Conservation (phyloP, 169 alveolate species). For the Babesia sp. region DNA sequence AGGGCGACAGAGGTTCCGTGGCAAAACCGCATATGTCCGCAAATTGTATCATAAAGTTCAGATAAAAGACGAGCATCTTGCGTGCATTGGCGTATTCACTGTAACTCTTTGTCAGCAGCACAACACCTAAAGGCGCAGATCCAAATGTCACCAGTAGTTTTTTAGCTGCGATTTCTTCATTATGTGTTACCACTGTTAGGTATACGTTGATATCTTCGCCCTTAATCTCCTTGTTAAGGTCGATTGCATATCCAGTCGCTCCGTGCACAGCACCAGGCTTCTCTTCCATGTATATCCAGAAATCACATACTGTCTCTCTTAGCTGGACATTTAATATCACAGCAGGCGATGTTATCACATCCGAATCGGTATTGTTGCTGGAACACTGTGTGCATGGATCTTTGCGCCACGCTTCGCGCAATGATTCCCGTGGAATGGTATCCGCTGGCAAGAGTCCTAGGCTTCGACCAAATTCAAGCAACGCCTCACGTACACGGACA, state of each 20-base stretch:
- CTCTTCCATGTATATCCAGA: conserved; percentile 22
- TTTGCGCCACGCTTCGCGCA: neutral
- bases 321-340: neutral
- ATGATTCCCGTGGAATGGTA: neutral
- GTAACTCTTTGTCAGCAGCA: neutral
- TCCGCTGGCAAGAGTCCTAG: neutral
- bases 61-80: neutral
- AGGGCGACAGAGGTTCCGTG: neutral
- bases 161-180: neutral
- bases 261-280: conserved; percentile 17
- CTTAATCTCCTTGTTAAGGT: neutral
- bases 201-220: neutral
- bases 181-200: conserved; percentile 7
- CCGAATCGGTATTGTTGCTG: neutral
- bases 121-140: neutral
- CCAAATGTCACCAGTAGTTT: neutral
- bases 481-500: neutral
- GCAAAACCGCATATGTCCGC: neutral
- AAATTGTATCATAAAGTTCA: neutral
- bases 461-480: neutral
- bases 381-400: neutral
- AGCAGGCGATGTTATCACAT: neutral
- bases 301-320: neutral
- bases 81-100: neutral
- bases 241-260: neutral